A percentile compares a stretch with the other conserved stretches of the same genome.
These are phyloP conservation scores for Xylariomycetidae sp. DNA, from an alignment of 2,329 filamentous ascomycete species.

Conservation along the genomic window DNA sequence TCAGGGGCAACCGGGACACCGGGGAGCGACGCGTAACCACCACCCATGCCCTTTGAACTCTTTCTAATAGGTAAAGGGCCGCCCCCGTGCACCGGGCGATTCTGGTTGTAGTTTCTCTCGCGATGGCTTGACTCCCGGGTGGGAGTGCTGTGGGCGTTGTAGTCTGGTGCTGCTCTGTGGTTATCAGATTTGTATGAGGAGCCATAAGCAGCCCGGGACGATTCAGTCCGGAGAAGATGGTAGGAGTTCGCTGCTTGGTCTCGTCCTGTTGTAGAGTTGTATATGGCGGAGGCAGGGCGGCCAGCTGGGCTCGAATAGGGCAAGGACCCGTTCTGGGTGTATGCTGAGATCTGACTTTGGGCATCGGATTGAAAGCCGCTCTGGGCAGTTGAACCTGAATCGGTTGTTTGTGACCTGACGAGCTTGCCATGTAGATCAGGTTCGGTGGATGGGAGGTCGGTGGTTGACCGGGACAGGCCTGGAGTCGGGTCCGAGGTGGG, in stretches of 20 bases:
- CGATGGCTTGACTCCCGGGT: slow-evolving; percentile 63
- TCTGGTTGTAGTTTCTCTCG: slow-evolving; percentile 61
- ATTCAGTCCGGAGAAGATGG: slow-evolving; percentile 49
- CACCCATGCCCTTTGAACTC: slow-evolving; percentile 66
- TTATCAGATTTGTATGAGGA: slow-evolving; percentile 50
- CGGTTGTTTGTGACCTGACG: slow-evolving; percentile 14
- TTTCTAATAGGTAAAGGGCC: slow-evolving; percentile 66
- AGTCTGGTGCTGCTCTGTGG: slow-evolving; percentile 54
- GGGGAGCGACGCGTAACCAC: slow-evolving; percentile 43
- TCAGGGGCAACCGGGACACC: slow-evolving; percentile 34
- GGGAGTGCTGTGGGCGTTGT: slow-evolving; percentile 55
- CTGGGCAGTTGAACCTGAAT: slow-evolving; percentile 15
- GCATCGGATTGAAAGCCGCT: slow-evolving; percentile 18
- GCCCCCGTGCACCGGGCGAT: slow-evolving; percentile 50
- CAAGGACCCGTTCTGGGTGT: slow-evolving; percentile 16
- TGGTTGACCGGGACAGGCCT: slow-evolving; percentile 13
- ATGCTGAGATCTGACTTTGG: slow-evolving; percentile 16
- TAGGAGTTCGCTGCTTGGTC: slow-evolving; percentile 31
- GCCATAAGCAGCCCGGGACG: slow-evolving; percentile 50
- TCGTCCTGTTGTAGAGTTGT: slow-evolving; percentile 22
- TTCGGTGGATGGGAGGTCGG: slow-evolving; percentile 14
- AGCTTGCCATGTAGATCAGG: slow-evolving; percentile 17
- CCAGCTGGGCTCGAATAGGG: slow-evolving; percentile 23
- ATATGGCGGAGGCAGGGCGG: slow-evolving; percentile 28
- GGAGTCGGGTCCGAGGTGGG: slow-evolving; percentile 26